Conservation (phyloP, 495 filamentous ascomycete species). For the Talaromyces ruber region DNA sequence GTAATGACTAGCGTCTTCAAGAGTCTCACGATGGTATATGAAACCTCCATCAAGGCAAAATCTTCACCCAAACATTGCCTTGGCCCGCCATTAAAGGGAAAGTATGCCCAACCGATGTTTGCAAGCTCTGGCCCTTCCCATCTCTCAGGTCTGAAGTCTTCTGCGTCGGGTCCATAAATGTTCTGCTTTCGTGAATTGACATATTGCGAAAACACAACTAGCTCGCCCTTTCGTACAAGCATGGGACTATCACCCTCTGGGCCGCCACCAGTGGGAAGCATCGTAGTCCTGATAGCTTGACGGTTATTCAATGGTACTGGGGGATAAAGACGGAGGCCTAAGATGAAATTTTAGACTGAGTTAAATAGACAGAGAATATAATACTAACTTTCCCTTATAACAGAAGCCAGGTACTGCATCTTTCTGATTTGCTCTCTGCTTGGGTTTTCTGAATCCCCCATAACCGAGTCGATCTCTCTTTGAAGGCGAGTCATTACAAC, state of each 20-base stretch:
- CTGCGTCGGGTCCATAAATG: conserved; percentile 44
- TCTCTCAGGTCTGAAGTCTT: conserved; percentile 54
- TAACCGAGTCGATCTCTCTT: background rate
- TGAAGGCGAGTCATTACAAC: conserved; percentile 13
- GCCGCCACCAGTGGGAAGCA: conserved; percentile 63
- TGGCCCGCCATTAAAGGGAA: conserved; percentile 53
- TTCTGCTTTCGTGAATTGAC: conserved; percentile 31
- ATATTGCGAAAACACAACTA: conserved; percentile 18
- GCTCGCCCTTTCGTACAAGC: conserved; percentile 47
- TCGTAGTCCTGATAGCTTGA: conserved; percentile 56
- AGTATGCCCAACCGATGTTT: conserved; percentile 47
- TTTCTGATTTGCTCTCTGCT: conserved; percentile 25
- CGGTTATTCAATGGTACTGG: conserved; percentile 68
- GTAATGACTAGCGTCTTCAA: conserved; percentile 24
- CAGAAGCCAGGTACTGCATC: conserved; percentile 31
- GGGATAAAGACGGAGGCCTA: conserved; percentile 57
- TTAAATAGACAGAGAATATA: too few relatives aligned
- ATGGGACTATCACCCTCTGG: conserved; percentile 56
- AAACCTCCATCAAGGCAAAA: conserved; percentile 29
- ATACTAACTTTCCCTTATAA: conserved; percentile 29
- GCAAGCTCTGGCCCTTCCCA: conserved; percentile 41
- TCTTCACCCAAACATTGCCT: conserved; percentile 28
- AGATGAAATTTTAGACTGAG: too few relatives aligned
- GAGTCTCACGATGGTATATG: conserved; percentile 27
- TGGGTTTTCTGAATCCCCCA: conserved; percentile 3